phyloP scores from a whole-genome alignment of 139 green algal species.

The Haematococcus lacustris region DNA sequence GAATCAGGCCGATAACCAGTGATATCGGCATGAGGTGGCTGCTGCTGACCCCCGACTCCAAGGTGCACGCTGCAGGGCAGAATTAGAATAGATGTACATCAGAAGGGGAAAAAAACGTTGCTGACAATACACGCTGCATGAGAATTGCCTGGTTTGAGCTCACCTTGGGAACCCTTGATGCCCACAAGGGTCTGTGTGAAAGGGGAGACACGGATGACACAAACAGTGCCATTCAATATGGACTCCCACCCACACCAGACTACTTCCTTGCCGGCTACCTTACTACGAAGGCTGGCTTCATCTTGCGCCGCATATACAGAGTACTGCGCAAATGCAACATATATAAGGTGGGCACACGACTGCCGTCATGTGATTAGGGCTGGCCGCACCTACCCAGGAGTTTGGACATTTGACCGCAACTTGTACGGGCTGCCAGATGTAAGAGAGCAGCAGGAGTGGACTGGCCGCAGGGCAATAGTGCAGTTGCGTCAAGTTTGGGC shows the following conservation, averaged over 20 bases:
- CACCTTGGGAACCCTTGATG: slow-evolving; percentile 9
- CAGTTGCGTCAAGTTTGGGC: no score
- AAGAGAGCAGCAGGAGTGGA: slow-evolving; percentile 10
- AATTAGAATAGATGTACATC: no score
- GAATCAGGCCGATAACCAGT: not conserved
- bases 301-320: not conserved
- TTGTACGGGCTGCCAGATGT: slow-evolving; percentile 13
- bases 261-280: not conserved
- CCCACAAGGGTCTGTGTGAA: slow-evolving; percentile 11
- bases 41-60: no score
- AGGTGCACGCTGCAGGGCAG: not conserved
- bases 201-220: slow-evolving; percentile 16
- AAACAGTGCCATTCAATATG: not conserved
- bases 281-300: not conserved
- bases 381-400: not conserved
- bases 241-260: slow-evolving; percentile 14
- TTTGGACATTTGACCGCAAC: slow-evolving; percentile 16
- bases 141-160: not conserved
- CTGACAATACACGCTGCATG: not conserved
- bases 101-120: no score
- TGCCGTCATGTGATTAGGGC: not conserved
- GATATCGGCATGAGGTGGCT: slow-evolving; percentile 10
- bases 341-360: not conserved
- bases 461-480: not conserved
- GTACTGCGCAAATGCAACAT: slow-evolving; percentile 15